Evolutionary conservation across 2,329 filamentous ascomycete species (phyloP).

Genomic region (Uncinocarpus reesii): DNA sequence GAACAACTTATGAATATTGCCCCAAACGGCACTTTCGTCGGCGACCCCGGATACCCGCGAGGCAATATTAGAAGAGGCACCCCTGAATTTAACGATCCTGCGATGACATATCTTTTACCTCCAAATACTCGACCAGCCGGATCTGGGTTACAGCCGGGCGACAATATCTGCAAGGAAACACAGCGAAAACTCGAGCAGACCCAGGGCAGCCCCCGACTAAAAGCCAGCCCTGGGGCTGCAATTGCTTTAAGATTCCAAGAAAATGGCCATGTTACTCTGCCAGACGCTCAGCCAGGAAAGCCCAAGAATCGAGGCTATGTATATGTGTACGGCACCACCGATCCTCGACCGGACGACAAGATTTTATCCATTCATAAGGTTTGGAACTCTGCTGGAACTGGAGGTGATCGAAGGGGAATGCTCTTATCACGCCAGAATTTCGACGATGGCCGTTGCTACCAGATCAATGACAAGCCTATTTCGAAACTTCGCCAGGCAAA

Average conservation of each 20-base stretch:
- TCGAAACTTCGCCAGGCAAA: slow-evolving; percentile 49
- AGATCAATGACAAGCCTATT: slow-evolving; percentile 55
- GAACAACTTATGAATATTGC: slow-evolving; percentile 64
- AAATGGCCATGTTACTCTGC: slow-evolving; percentile 63
- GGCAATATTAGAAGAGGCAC: slow-evolving; percentile 52
- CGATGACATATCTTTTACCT: slow-evolving; percentile 56
- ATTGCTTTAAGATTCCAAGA: slow-evolving; percentile 61
- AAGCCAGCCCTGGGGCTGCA: slow-evolving; percentile 49
- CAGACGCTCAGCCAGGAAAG: slow-evolving; percentile 48
- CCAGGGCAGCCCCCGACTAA: slow-evolving; percentile 52
- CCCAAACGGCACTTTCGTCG: slow-evolving; percentile 61
- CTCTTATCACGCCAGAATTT: slow-evolving; percentile 70
- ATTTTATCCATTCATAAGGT: slow-evolving; percentile 55
- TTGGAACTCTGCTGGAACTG: slow-evolving; percentile 72
- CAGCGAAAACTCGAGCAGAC: slow-evolving; percentile 54
- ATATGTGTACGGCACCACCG: slow-evolving; percentile 60
- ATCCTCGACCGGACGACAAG: slow-evolving; percentile 50
- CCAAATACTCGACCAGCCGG: slow-evolving; percentile 40
- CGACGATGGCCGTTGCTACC: slow-evolving; percentile 85
- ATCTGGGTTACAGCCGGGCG: slow-evolving; percentile 40
- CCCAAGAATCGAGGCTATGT: slow-evolving; percentile 59
- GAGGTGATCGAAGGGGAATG: slow-evolving; percentile 65
- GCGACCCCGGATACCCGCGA: slow-evolving; percentile 62
- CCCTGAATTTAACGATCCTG: slow-evolving; percentile 47
- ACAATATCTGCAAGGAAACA: slow-evolving; percentile 52